These are phyloP conservation scores for Beauveria australis DNA, from an alignment of 2,329 filamentous ascomycete species.

Conservation along the genomic window DNA sequence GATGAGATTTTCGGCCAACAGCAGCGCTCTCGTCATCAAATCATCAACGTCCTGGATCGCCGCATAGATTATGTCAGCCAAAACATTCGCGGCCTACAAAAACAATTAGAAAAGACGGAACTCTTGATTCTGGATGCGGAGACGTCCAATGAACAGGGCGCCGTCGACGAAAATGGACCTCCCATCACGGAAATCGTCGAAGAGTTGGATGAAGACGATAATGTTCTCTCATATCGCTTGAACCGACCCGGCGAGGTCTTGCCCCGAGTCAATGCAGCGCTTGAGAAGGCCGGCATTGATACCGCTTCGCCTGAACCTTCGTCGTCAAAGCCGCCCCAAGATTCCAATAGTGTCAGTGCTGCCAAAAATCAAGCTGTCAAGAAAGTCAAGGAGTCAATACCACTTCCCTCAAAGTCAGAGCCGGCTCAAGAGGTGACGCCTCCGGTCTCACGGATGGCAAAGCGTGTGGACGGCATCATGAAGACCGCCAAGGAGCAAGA, in stretches of 20 bases:
- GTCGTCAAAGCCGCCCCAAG: not conserved
- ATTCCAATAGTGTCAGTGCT: not conserved
- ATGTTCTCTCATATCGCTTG: conserved; percentile 62
- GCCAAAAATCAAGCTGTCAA: not conserved
- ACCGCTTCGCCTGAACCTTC: not conserved
- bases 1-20: conserved; percentile 35
- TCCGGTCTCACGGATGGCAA: conserved; percentile 32
- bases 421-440: conserved; percentile 13
- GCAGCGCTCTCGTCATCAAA: conserved; percentile 28
- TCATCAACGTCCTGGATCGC: conserved; percentile 56
- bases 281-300: conserved; percentile 66
- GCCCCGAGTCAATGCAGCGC: conserved; percentile 58
- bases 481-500: conserved; percentile 48
- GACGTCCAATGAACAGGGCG: conserved; percentile 50
- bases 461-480: conserved; percentile 49
- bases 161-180: conserved; percentile 58
- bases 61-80: conserved; percentile 83
- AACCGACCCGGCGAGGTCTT: conserved; percentile 61
- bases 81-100: conserved; percentile 68
- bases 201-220: conserved; percentile 83
- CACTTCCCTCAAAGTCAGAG: conserved; percentile 13
- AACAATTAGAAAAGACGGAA: conserved; percentile 61
- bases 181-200: conserved; percentile 89
- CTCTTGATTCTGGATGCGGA: conserved; percentile 59
- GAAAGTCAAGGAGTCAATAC: conserved; percentile 5